A percentile compares a stretch with the other conserved stretches of the same genome.
These are phyloP conservation scores for Erysiphe neolycopersici DNA, from an alignment of 2,329 filamentous ascomycete genomes.

Conservation along the genomic window DNA sequence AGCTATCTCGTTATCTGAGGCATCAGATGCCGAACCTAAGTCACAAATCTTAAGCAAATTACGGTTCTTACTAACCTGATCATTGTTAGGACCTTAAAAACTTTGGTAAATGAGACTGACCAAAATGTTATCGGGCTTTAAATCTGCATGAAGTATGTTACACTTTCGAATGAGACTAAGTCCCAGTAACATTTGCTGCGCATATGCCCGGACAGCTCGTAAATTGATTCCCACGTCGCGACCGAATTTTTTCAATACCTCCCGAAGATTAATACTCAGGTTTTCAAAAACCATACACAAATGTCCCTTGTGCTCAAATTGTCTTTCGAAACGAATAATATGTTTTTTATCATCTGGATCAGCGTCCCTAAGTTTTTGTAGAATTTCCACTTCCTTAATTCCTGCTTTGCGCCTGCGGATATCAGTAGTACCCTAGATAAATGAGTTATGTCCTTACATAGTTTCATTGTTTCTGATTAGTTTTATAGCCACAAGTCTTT, in stretches of 20 bases:
- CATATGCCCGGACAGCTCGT: slow-evolving; percentile 63
- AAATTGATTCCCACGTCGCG: slow-evolving; percentile 84
- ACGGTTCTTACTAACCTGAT: slow-evolving; percentile 46
- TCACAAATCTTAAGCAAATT: slow-evolving; percentile 87
- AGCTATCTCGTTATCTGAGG: slow-evolving; percentile 72
- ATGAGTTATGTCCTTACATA: slow-evolving; percentile 22
- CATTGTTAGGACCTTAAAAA: slow-evolving; percentile 3
- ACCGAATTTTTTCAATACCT: slow-evolving; percentile 86
- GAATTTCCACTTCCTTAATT: slow-evolving; percentile 77
- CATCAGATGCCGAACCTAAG: slow-evolving; percentile 82
- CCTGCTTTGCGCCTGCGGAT: slow-evolving; percentile 45
- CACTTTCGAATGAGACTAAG: slow-evolving; percentile 71
- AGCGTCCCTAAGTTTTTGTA: slow-evolving; percentile 61
- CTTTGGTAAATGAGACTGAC: slow-evolving; percentile 4
- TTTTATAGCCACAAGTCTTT: slow-evolving; percentile 74
- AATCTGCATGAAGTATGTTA: slow-evolving; percentile 80
- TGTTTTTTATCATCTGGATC: slow-evolving; percentile 82
- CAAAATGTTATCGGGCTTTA: slow-evolving; percentile 95
- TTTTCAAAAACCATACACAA: slow-evolving; percentile 95
- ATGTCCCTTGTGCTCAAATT: slow-evolving; percentile 86
- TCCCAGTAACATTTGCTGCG: slow-evolving; percentile 81
- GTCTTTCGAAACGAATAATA: slow-evolving; percentile 61
- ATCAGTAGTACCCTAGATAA: slow-evolving; percentile 7
- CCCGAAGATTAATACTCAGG: slow-evolving; percentile 72
- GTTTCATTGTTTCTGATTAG: slow-evolving; percentile 94